Evolutionary conservation across 139 green algal genomes (phyloP).

Genomic region (Chlorella sp.): DNA sequence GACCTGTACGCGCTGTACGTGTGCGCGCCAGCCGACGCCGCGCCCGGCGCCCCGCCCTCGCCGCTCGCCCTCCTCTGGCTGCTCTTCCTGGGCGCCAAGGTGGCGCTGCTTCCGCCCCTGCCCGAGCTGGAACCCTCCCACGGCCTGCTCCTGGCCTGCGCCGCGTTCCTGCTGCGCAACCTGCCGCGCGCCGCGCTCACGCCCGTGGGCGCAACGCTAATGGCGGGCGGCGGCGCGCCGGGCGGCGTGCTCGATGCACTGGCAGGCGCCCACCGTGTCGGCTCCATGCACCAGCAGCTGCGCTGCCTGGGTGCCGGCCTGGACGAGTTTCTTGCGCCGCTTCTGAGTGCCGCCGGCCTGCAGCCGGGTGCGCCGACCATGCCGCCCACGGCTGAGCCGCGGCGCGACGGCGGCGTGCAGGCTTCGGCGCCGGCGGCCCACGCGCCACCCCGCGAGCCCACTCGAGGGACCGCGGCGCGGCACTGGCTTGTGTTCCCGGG

Average conservation of each 20-base stretch:
- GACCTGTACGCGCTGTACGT: constrained; percentile 11
- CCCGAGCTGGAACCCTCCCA: constrained; percentile 42
- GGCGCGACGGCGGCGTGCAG: too few relatives aligned
- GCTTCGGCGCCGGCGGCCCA: too few relatives aligned
- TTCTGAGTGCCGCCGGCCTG: too few relatives aligned
- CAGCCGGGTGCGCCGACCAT: too few relatives aligned
- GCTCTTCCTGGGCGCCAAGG: constrained; percentile 41
- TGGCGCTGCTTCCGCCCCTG: constrained; percentile 33
- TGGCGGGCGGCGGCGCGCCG: too few relatives aligned
- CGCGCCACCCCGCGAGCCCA: background rate
- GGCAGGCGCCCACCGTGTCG: too few relatives aligned
- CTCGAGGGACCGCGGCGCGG: background rate
- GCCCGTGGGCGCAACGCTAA: too few relatives aligned
- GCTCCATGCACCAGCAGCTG: too few relatives aligned
- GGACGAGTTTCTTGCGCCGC: too few relatives aligned
- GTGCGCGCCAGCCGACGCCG: background rate
- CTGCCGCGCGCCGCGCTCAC: too few relatives aligned
- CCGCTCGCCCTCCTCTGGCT: constrained; percentile 31
- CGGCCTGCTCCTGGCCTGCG: constrained; percentile 48
- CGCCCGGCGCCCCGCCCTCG: background rate
- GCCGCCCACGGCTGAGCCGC: constrained; percentile 10
- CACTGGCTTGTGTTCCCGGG: background rate
- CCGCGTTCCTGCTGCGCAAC: constrained; percentile 22
- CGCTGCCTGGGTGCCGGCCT: too few relatives aligned
- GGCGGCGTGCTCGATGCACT: too few relatives aligned